Evolutionary conservation across 306 rosid species (phyloP).

Genomic region (Lupinus albus): DNA sequence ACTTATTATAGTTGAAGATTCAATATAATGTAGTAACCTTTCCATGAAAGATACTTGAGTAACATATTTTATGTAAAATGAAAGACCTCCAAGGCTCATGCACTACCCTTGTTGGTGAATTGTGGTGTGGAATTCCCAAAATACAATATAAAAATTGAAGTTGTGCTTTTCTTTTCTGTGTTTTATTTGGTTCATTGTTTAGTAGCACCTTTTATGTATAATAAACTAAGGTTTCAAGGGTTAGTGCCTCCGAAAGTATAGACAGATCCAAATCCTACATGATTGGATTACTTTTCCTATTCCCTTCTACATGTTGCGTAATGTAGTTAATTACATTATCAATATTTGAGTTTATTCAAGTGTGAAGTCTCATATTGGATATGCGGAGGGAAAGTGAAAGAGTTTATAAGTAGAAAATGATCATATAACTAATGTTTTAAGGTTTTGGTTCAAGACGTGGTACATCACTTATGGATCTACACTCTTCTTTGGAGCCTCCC

Average conservation of each 20-base stretch:
- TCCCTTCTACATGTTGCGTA: too few relatives aligned
- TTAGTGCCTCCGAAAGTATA: slow-evolving; percentile 60
- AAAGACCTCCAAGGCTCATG: slow-evolving; percentile 20
- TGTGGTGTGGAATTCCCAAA: slow-evolving; percentile 30
- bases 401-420: too few relatives aligned
- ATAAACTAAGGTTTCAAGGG: slow-evolving; percentile 45
- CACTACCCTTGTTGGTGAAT: slow-evolving; percentile 15
- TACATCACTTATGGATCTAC: too few relatives aligned
- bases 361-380: too few relatives aligned
- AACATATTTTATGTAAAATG: slow-evolving; percentile 33
- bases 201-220: slow-evolving; percentile 41
- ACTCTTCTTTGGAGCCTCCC: too few relatives aligned
- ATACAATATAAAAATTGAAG: slow-evolving; percentile 30
- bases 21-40: slow-evolving; percentile 19
- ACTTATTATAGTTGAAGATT: slow-evolving; percentile 3
- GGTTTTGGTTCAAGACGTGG: too few relatives aligned
- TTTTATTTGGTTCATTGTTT: slow-evolving; percentile 41
- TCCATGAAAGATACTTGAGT: slow-evolving; percentile 46
- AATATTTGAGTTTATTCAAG: too few relatives aligned
- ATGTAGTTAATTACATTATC: background rate
- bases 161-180: slow-evolving; percentile 28
- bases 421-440: too few relatives aligned
- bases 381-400: too few relatives aligned
- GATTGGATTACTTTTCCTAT: slow-evolving; percentile 7
- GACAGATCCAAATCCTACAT: slow-evolving; percentile 42